Conservation (phyloP, 169 alveolate genomes). For the Eimeria necatrix region DNA sequence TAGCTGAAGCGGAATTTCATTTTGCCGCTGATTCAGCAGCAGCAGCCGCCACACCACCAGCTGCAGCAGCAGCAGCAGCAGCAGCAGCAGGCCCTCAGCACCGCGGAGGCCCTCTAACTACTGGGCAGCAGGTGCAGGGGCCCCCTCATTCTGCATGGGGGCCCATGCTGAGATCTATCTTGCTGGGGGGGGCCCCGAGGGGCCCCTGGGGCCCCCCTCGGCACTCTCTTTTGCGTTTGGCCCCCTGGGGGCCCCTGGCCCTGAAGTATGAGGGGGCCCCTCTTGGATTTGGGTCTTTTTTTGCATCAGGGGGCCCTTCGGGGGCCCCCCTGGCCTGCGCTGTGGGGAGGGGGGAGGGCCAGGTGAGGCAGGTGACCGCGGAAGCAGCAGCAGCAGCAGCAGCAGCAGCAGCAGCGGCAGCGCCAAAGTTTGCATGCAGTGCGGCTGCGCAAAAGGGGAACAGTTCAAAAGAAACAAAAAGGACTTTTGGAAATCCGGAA, state of each 20-base stretch:
- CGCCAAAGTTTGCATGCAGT: too few relatives aligned
- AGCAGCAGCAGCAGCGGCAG: not conserved
- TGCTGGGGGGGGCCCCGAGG: not conserved
- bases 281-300: not conserved
- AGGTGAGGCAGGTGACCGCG: not conserved
- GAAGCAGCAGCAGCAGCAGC: not conserved
- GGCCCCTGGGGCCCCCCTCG: constrained; percentile 1
- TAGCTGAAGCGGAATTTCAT: not conserved
- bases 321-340: not conserved
- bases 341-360: not conserved
- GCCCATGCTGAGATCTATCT: too few relatives aligned
- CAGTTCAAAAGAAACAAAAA: not conserved
- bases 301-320: not conserved
- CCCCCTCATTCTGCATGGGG: not conserved
- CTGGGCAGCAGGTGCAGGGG: too few relatives aligned
- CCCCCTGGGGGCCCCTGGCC: not conserved
- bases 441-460: not conserved
- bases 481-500: too few relatives aligned
- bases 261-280: not conserved
- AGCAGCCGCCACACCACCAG: not conserved
- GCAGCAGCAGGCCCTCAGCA: too few relatives aligned
- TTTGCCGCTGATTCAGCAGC: not conserved
- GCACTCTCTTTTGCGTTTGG: not conserved
- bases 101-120: too few relatives aligned
- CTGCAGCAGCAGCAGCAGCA: constrained; percentile 18